Percentiles rank a stretch among this genome's conserved stretches.
Evolutionary conservation across 2,329 filamentous ascomycete species (phyloP).

Genomic region (Colletotrichum sp.): DNA sequence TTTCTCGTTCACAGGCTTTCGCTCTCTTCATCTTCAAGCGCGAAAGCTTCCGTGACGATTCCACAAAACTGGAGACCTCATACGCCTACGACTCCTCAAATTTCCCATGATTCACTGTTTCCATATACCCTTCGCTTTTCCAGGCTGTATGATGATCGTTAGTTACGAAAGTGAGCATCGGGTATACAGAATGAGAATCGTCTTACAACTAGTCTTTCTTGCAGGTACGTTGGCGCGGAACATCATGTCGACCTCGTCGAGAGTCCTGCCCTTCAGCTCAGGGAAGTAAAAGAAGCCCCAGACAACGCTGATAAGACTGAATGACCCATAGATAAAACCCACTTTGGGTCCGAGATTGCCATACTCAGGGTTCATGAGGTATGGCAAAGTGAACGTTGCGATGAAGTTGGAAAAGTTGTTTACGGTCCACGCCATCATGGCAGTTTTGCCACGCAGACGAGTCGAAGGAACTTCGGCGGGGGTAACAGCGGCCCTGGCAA

Average conservation of each 20-base stretch:
- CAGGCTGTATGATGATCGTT: neutral
- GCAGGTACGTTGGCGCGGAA: neutral
- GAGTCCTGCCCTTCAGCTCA: neutral
- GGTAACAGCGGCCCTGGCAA: neutral
- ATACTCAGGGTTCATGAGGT: neutral
- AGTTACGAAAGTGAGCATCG: neutral
- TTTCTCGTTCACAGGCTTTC: neutral
- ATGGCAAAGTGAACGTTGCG: neutral
- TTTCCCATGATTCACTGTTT: neutral
- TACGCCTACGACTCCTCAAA: neutral
- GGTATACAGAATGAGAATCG: rapidly evolving
- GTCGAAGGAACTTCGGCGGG: neutral
- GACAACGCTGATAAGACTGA: neutral
- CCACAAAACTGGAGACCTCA: neutral
- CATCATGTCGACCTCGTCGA: neutral
- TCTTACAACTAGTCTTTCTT: neutral
- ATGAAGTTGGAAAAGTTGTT: neutral
- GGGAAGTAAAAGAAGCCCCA: neutral
- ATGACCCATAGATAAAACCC: neutral
- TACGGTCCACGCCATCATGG: neutral
- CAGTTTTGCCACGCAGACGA: neutral
- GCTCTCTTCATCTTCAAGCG: neutral
- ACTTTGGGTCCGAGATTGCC: neutral
- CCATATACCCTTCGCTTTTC: neutral
- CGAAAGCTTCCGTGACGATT: neutral